Conservation (phyloP, 208 protist genomes). For the Leishmania arabica region DNA sequence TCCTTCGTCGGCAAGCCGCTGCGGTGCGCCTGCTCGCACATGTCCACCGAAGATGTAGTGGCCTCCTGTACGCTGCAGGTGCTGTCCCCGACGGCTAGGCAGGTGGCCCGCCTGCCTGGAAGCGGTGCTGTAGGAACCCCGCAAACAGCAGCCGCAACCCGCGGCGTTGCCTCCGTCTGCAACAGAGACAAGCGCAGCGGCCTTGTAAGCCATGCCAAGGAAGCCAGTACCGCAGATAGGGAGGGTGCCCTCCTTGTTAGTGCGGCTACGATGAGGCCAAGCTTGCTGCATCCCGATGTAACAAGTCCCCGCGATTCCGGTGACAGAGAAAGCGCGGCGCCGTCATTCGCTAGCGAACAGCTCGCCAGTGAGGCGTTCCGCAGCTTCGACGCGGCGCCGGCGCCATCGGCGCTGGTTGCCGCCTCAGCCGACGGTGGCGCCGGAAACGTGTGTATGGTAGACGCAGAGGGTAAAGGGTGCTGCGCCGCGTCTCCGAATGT, state of each 20-base stretch:
- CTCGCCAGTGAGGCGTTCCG: neutral
- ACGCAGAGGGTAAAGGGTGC: neutral
- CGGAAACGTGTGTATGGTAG: neutral
- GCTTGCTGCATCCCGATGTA: neutral
- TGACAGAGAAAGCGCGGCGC: neutral
- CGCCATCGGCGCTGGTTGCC: neutral
- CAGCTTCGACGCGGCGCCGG: neutral
- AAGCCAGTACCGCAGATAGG: neutral
- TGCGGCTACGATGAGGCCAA: neutral
- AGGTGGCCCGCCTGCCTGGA: slow-evolving; percentile 1
- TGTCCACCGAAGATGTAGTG: slow-evolving; percentile 29
- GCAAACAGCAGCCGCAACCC: neutral
- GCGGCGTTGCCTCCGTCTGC: neutral
- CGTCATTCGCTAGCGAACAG: neutral
- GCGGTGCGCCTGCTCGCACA: slow-evolving; percentile 1
- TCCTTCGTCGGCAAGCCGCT: neutral
- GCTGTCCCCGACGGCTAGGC: slow-evolving; percentile 13
- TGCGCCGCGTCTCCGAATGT: neutral
- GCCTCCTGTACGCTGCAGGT: slow-evolving; percentile 25
- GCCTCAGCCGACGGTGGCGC: neutral
- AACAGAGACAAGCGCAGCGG: slow-evolving; percentile 2
- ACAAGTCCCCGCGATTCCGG: neutral
- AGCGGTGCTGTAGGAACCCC: neutral
- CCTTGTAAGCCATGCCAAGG: neutral
- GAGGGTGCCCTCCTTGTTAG: neutral